A percentile compares a stretch with the other conserved stretches of the same genome.
phyloP scores from a whole-genome alignment of 163 green algal species.

The Volvox carteri region DNA sequence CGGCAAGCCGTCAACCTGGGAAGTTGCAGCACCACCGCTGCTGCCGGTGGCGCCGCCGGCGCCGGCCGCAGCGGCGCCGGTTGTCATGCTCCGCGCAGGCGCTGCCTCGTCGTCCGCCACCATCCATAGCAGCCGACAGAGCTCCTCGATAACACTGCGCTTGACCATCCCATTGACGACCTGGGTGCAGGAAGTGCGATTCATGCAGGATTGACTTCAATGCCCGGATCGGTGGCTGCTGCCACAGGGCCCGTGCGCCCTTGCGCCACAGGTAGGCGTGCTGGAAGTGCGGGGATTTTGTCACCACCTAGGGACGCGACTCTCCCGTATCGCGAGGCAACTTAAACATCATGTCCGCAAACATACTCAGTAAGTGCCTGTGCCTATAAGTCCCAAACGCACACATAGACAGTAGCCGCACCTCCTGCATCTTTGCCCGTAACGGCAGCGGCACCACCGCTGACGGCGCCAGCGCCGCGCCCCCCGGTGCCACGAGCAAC shows the following conservation, averaged over 20 bases:
- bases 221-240: too few species aligned
- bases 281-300: too few species aligned
- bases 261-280: too few species aligned
- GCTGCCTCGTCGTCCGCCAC: conserved; percentile 74
- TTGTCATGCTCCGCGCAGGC: neutral
- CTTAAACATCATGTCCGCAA: too few species aligned
- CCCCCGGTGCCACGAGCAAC: neutral
- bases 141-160: conserved; percentile 75
- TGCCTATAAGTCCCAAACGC: too few species aligned
- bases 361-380: too few species aligned
- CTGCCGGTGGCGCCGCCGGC: neutral
- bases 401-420: neutral
- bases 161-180: conserved; percentile 64
- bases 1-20: neutral
- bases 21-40: neutral
- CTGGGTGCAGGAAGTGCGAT: neutral
- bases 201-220: too few species aligned
- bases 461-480: neutral
- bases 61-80: neutral
- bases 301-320: too few species aligned
- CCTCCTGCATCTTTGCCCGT: conserved; percentile 24
- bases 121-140: conserved; percentile 82
- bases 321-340: too few species aligned
- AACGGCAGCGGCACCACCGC: neutral
- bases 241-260: too few species aligned